Base-by-base conservation (phyloP, 768 basidiomycete species). In the Omphalotus guepiniiformis region DNA sequence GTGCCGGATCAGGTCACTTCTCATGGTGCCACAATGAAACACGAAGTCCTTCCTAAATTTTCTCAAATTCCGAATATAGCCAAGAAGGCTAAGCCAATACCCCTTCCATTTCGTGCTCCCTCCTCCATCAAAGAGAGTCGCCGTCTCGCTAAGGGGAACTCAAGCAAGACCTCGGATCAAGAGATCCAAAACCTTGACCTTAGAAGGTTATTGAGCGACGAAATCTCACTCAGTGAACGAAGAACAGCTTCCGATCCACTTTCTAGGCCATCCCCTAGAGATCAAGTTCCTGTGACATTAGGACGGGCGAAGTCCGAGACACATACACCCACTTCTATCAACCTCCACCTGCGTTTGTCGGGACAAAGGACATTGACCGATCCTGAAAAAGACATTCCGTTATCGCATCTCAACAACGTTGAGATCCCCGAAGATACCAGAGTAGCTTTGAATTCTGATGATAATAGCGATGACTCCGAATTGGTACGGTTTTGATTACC, bases 161-260 rank as follows among this genome's bases (percentile, higher is more conserved):
- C 42, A 48, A 16, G 27, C 25, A 30, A 41, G 43, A 39, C 23
- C 12, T 23, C 45, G 11, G 26, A 29, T 49, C 39, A 30, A 15
- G 39, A 49, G 6, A 42, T 51, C 25, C 29, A 46, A 9, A 51
- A 51, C 30, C 18, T 32, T 9, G 50, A 47, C 18, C 45, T 51
- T 11, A 39, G 50, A 21, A 47, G 42, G n/a, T 25, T 51, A 5
- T 26, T 51, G 1, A 46, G 39, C 16, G 50, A 51, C 26, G 50
- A 51, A 45, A 42, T 51, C 25, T 54, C 49, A 21, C 38, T 42
- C 13, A 36, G 6, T 6, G 28, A 36, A 16, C 27, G 39, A 39
- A 28, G 39, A 12, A 16, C 23, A 22, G 39, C 29, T 12, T 50
- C 40, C 19, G 49, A 47, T 19, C 43, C 41, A 22, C 15, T 29